Base-by-base conservation (phyloP, 2,329 filamentous ascomycete species). In the Cladosporium velox region DNA sequence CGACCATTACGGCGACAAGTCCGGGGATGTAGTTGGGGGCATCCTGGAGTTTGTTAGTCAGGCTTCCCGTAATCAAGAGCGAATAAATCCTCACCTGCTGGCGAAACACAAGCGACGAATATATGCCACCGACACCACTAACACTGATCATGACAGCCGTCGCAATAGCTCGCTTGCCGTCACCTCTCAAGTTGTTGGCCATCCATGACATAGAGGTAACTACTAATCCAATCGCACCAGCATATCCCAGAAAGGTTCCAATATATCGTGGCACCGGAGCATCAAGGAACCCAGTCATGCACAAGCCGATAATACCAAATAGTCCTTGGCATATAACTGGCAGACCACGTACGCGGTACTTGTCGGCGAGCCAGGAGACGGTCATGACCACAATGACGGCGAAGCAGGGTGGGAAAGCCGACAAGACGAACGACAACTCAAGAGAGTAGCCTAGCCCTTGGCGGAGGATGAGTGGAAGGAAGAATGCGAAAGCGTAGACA, bases 401-500 rank as follows among this genome's bases (percentile, higher is more conserved):
- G 67, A 91, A 85, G 73, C 89, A 91, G 0, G 89, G 89, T 0
- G 89, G 90, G 89, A 84, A 4, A 93, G 86, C 74, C 90, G 91
- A 77, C 92, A 90, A 0, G 90, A 82, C 59, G 81, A 81, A 8
- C 83, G 88, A 5, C 89, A 81, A 57, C 77, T 81, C 80, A 91
- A 93, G 15, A 58, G 55, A 58, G 55, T 58, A 58, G n/a, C 86
- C 85, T 81, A 93, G 86, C 21, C 84, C 83, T 28, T 78, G 70
- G 10, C 74, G 73, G 6, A 96, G 86, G 71, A 95, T 91, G 72
- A 93, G 86, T 7, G 91, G 91, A 4, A 93, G 79, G 74, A 93
- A 94, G 77, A 91, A 94, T 2, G 90, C 89, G 10, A 95, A 85
- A 0, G 90, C 87, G 75, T 94, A 94, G 3, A 85, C 85, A 63